Conservation (phyloP, 768 basidiomycete species). For the Rubroboletus satanas region DNA sequence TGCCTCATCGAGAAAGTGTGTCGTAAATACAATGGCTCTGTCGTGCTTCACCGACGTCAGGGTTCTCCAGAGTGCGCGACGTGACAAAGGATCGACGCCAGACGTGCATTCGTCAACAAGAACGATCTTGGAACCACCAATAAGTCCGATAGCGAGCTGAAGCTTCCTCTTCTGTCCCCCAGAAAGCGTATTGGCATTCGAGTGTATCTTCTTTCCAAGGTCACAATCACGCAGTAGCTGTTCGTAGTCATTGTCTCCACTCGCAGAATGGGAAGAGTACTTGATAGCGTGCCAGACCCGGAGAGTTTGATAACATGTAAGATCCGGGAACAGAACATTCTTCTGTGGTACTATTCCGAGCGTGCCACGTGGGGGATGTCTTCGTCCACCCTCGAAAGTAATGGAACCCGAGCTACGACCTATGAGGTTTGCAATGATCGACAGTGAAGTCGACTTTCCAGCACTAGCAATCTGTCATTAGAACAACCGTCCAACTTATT, state of each 20-base stretch:
- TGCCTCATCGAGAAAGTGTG: constrained; percentile 79
- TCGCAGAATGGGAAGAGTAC: constrained; percentile 41
- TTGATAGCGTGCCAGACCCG: constrained; percentile 73
- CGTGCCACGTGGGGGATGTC: constrained; percentile 56
- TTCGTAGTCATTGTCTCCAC: constrained; percentile 52
- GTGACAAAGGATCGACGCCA: constrained; percentile 77
- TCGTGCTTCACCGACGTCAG: constrained; percentile 63
- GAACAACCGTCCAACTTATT: neutral
- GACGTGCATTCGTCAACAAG: constrained; percentile 73
- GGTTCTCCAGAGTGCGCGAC: constrained; percentile 74
- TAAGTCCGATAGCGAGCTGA: constrained; percentile 75
- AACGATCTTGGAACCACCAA: constrained; percentile 69
- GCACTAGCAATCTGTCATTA: constrained; percentile 42
- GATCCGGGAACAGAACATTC: constrained; percentile 76
- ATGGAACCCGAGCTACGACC: constrained; percentile 58
- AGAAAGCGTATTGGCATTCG: constrained; percentile 62
- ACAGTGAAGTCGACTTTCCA: constrained; percentile 72
- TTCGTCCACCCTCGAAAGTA: constrained; percentile 48
- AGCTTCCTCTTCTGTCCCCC: constrained; percentile 84
- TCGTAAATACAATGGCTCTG: constrained; percentile 71
- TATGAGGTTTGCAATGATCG: constrained; percentile 60
- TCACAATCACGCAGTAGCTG: constrained; percentile 71
- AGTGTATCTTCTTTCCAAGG: constrained; percentile 61
- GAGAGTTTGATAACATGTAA: constrained; percentile 71
- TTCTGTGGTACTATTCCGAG: constrained; percentile 81